Percentiles rank a stretch among this genome's conserved stretches.
phyloP scores from a whole-genome alignment of 2,329 filamentous ascomycete genomes.

The Xylaria sp. region DNA sequence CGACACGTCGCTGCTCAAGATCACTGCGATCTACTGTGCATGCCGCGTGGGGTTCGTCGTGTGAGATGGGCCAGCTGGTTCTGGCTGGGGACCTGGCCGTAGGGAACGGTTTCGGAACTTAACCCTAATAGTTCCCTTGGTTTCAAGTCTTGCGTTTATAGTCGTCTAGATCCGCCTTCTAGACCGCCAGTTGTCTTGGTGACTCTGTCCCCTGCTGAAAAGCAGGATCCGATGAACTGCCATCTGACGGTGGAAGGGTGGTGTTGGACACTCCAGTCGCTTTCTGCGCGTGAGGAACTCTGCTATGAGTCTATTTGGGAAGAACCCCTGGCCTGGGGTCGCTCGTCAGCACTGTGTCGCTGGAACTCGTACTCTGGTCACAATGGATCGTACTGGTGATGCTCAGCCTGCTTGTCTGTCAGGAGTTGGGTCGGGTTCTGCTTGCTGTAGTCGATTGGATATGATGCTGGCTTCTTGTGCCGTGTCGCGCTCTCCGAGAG shows the following conservation, averaged over 20 bases:
- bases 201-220: conserved; percentile 55
- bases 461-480: conserved; percentile 30
- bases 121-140: conserved; percentile 87
- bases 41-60: conserved; percentile 55
- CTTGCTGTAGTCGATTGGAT: conserved; percentile 35
- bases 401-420: conserved; percentile 29
- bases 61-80: conserved; percentile 49
- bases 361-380: conserved; percentile 66
- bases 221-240: conserved; percentile 48
- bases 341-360: conserved; percentile 74
- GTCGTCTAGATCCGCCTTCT: conserved; percentile 75
- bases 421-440: conserved; percentile 39
- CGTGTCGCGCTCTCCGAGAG: conserved; percentile 37
- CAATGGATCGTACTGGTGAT: conserved; percentile 39
- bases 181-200: conserved; percentile 49
- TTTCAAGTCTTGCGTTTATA: conserved; percentile 73
- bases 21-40: conserved; percentile 59
- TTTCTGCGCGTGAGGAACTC: conserved; percentile 59
- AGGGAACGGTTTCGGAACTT: conserved; percentile 82
- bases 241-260: conserved; percentile 53
- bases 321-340: conserved; percentile 74
- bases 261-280: conserved; percentile 64
- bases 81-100: conserved; percentile 43
- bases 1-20: conserved; percentile 65
- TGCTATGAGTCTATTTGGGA: conserved; percentile 78